phyloP scores from a whole-genome alignment of 1,284 basidiomycete species.

The Rhodotorula sp. region DNA sequence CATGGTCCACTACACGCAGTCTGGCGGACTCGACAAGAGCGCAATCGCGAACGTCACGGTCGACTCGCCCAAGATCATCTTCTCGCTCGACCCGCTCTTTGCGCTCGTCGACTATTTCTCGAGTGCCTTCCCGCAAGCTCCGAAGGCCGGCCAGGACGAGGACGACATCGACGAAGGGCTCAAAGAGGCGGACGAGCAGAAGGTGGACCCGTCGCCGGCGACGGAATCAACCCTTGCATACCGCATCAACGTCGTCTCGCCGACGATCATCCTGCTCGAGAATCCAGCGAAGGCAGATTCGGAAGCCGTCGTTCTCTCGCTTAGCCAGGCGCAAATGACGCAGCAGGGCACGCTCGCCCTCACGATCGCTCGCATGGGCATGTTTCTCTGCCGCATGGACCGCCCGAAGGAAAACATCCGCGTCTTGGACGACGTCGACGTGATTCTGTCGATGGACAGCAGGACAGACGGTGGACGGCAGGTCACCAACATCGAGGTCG shows the following conservation, averaged over 20 bases:
- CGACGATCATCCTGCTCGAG: constrained; percentile 85
- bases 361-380: constrained; percentile 78
- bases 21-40: constrained; percentile 59
- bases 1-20: constrained; percentile 84
- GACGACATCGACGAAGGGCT: constrained; percentile 39
- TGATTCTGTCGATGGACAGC: constrained; percentile 83
- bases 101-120: constrained; percentile 82
- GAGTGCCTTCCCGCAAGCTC: constrained; percentile 56
- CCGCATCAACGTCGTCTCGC: constrained; percentile 86
- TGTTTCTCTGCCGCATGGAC: constrained; percentile 92
- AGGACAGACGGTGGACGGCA: constrained; percentile 70
- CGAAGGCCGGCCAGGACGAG: constrained; percentile 24
- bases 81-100: constrained; percentile 89
- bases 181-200: constrained; percentile 40
- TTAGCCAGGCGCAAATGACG: constrained; percentile 83
- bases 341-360: constrained; percentile 89
- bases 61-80: constrained; percentile 90
- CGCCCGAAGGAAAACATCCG: constrained; percentile 76
- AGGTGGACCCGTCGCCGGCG: constrained; percentile 24
- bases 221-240: constrained; percentile 55
- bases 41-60: constrained; percentile 80
- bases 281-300: constrained; percentile 75
- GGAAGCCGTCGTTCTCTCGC: constrained; percentile 81
- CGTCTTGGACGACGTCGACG: constrained; percentile 89
- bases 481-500: constrained; percentile 79